These are phyloP conservation scores for Athelia sp. DNA, from an alignment of 1,284 basidiomycete species.

Conservation along the genomic window DNA sequence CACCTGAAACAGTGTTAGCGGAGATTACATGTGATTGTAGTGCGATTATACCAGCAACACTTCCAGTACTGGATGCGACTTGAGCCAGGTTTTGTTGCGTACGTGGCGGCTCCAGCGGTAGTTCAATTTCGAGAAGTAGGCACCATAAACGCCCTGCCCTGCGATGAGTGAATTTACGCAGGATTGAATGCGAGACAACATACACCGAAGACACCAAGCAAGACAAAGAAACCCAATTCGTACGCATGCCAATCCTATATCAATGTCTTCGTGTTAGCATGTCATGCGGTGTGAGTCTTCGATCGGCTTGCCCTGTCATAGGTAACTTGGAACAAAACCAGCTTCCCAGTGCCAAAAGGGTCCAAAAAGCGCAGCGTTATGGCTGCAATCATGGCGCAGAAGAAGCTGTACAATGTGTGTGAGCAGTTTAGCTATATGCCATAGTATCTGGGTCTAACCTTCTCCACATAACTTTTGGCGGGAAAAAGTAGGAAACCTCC, in stretches of 20 bases:
- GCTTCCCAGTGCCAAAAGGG: conserved; percentile 87
- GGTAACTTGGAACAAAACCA: conserved; percentile 86
- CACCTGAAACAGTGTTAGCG: conserved; percentile 40
- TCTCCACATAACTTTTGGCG: conserved; percentile 61
- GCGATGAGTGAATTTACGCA: neutral
- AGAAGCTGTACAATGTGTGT: conserved; percentile 69
- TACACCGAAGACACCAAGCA: conserved; percentile 86
- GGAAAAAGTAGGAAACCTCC: conserved; percentile 95
- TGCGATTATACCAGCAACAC: conserved; percentile 66
- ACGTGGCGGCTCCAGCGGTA: conserved; percentile 83
- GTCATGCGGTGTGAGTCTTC: neutral
- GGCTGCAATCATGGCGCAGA: conserved; percentile 92
- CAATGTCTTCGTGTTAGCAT: neutral
- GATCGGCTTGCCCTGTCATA: conserved; percentile 67
- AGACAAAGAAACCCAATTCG: conserved; percentile 78
- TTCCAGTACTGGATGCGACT: conserved; percentile 77
- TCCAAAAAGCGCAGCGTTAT: conserved; percentile 86
- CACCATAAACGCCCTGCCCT: conserved; percentile 84
- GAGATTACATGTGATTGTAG: neutral
- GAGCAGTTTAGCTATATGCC: conserved; percentile 78
- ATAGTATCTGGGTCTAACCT: conserved; percentile 3
- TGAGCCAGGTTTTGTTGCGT: conserved; percentile 78
- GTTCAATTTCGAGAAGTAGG: conserved; percentile 91
- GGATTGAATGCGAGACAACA: conserved; percentile 14
- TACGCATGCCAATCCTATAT: conserved; percentile 82